Evolutionary conservation across 2,329 filamentous ascomycete genomes (phyloP).

Genomic region (Ceratocystiopsis minuta): DNA sequence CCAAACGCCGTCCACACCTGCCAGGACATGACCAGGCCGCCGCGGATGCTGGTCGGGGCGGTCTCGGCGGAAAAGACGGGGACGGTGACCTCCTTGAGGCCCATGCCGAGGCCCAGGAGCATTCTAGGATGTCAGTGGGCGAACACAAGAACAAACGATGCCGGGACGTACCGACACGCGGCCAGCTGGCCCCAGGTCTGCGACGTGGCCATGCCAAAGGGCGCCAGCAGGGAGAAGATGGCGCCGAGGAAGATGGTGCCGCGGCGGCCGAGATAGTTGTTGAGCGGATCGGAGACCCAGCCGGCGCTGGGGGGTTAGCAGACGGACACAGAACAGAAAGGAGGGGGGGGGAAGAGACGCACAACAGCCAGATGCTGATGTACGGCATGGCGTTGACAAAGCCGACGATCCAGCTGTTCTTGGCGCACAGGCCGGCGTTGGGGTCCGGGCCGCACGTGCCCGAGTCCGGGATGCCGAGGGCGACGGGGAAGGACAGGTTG

Average conservation of each 20-base stretch:
- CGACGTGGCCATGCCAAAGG: conserved; percentile 53
- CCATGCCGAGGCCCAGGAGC: conserved; percentile 60
- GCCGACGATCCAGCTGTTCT: conserved; percentile 42
- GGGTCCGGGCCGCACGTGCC: conserved; percentile 16
- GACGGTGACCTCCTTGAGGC: conserved; percentile 46
- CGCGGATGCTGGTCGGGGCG: conserved; percentile 49
- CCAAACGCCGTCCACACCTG: conserved; percentile 28
- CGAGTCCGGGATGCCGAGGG: conserved; percentile 27
- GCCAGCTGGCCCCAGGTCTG: conserved; percentile 57
- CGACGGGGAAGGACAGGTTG: conserved; percentile 40
- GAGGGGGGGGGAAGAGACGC: conserved; percentile 3
- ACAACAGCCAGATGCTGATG: conserved; percentile 21
- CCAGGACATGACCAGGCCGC: conserved; percentile 71
- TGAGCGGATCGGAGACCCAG: conserved; percentile 46
- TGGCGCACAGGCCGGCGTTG: conserved; percentile 19
- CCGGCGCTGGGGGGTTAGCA: conserved; percentile 16
- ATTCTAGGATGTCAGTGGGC: conserved; percentile 24
- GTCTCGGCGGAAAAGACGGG: conserved; percentile 65
- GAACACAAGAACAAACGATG: no score
- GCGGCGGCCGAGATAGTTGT: conserved; percentile 24
- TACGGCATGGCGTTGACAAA: conserved; percentile 35
- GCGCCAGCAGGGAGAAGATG: conserved; percentile 48
- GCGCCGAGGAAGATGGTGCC: conserved; percentile 58
- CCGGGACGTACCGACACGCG: conserved; percentile 25
- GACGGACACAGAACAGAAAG: not conserved